Conservation (phyloP, 176 grass and related monocot genomes). For the Tillandsia leiboldiana region DNA sequence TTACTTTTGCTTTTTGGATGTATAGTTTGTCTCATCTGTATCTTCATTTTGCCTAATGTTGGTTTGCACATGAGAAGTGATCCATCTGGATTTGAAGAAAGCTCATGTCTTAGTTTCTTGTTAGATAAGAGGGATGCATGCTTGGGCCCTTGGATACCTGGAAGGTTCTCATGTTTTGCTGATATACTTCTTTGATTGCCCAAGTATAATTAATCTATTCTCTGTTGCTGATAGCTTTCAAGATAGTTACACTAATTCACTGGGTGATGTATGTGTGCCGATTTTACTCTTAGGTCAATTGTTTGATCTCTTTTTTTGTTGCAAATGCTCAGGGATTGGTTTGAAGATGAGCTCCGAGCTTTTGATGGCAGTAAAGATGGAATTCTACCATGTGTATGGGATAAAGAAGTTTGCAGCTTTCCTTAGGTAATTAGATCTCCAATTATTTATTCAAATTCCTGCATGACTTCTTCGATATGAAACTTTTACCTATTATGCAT, state of each 20-base stretch:
- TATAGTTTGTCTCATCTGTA: conserved; percentile 11
- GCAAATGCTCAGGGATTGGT: conserved; percentile 54
- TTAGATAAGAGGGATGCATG: conserved; percentile 91
- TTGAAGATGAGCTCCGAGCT: conserved; percentile 93
- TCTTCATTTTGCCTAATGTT: conserved; percentile 5
- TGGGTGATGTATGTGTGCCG: not conserved
- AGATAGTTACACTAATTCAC: no score
- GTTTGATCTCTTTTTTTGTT: conserved; percentile 28
- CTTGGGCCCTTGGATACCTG: conserved; percentile 87
- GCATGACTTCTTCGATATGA: no score
- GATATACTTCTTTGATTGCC: not conserved
- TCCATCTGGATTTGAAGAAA: conserved; percentile 91
- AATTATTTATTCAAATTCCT: no score
- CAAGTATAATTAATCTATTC: conserved; percentile 1
- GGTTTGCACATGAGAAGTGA: conserved; percentile 44
- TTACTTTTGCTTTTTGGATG: conserved; percentile 10
- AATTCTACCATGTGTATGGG: conserved; percentile 83
- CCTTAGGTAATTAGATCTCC: conserved; percentile 47
- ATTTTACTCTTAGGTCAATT: not conserved
- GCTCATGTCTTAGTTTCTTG: conserved; percentile 86
- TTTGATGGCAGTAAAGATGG: conserved; percentile 79
- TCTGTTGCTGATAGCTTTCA: conserved; percentile 4
- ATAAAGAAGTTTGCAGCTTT: conserved; percentile 75
- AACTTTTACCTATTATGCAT: no score
- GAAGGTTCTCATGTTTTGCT: conserved; percentile 49